Conservation (phyloP, 1,284 basidiomycete species). For the Leccinum ponderosum region DNA sequence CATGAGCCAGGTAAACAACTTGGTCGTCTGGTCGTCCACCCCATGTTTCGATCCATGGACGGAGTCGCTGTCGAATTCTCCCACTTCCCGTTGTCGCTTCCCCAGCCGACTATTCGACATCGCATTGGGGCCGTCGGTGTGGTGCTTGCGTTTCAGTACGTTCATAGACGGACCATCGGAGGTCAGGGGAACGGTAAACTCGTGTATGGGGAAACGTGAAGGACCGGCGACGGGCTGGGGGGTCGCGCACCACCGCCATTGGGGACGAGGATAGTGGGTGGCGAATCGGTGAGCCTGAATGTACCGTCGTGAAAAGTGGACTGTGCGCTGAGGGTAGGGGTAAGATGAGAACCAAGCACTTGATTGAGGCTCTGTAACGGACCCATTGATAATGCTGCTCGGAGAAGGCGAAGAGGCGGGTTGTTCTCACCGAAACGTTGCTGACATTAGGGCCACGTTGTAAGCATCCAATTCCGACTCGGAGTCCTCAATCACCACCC, state of each 20-base stretch:
- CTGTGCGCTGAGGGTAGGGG: conserved; percentile 31
- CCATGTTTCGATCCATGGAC: conserved; percentile 72
- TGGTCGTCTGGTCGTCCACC: conserved; percentile 76
- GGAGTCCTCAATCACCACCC: conserved; percentile 19
- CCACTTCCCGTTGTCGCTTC: conserved; percentile 51
- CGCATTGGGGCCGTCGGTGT: conserved; percentile 39
- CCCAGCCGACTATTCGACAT: conserved; percentile 36
- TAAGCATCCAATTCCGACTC: conserved; percentile 39
- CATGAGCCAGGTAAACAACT: conserved; percentile 74
- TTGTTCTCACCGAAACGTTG: conserved; percentile 34
- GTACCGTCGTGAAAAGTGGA: conserved; percentile 30
- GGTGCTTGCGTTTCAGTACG: conserved; percentile 49
- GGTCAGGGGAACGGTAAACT: conserved; percentile 33
- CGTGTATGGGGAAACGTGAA: conserved; percentile 36
- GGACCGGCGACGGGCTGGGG: conserved; percentile 30
- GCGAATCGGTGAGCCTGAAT: conserved; percentile 35
- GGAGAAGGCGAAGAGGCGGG: background rate
- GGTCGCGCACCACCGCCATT: conserved; percentile 25
- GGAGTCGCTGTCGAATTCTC: conserved; percentile 52
- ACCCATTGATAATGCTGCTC: conserved; percentile 6
- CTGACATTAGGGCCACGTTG: conserved; percentile 37
- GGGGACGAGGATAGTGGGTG: conserved; percentile 33
- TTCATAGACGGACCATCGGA: conserved; percentile 26
- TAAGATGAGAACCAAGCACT: conserved; percentile 34
- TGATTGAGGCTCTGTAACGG: conserved; percentile 35